These are phyloP conservation scores for Peronospora belbahrii DNA, from an alignment of 352 stramenopile genomes.

Conservation along the genomic window DNA sequence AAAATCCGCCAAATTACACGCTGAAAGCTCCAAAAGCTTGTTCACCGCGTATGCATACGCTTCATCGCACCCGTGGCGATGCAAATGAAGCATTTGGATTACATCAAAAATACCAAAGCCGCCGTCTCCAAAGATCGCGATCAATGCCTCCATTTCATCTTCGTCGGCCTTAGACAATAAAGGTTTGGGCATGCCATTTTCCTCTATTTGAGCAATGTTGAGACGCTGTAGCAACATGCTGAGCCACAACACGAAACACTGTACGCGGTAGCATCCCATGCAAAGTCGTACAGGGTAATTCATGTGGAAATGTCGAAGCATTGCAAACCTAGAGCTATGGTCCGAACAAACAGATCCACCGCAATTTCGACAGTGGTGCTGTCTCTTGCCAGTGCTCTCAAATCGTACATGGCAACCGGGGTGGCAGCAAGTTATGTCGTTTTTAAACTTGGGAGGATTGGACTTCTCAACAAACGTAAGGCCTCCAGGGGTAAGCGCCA, in stretches of 20 bases:
- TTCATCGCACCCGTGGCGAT: conserved; percentile 66
- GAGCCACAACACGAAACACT: conserved; percentile 60
- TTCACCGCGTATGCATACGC: conserved; percentile 61
- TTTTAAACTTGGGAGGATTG: conserved; percentile 66
- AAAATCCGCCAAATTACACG: conserved; percentile 62
- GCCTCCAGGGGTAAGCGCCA: conserved; percentile 45
- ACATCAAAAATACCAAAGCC: conserved; percentile 67
- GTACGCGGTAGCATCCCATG: conserved; percentile 65
- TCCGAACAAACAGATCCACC: conserved; percentile 72
- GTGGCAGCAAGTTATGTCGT: conserved; percentile 47
- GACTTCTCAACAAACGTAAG: conserved; percentile 54
- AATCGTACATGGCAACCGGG: conserved; percentile 60
- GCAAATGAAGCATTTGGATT: conserved; percentile 76
- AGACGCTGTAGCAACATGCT: conserved; percentile 58
- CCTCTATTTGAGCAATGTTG: conserved; percentile 33
- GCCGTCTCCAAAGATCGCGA: conserved; percentile 39
- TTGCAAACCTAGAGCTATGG: conserved; percentile 64
- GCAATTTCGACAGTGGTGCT: conserved; percentile 81
- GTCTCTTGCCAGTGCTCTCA: conserved; percentile 62
- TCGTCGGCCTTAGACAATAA: conserved; percentile 40
- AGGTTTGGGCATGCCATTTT: conserved; percentile 29
- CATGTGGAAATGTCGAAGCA: conserved; percentile 55
- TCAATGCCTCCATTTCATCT: conserved; percentile 54
- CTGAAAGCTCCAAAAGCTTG: conserved; percentile 61
- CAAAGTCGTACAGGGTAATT: conserved; percentile 61